Percentiles rank a stretch among this genome's conserved stretches.
Evolutionary conservation across 805 yeast genomes (phyloP).

Genomic region (Candida morakotiae): DNA sequence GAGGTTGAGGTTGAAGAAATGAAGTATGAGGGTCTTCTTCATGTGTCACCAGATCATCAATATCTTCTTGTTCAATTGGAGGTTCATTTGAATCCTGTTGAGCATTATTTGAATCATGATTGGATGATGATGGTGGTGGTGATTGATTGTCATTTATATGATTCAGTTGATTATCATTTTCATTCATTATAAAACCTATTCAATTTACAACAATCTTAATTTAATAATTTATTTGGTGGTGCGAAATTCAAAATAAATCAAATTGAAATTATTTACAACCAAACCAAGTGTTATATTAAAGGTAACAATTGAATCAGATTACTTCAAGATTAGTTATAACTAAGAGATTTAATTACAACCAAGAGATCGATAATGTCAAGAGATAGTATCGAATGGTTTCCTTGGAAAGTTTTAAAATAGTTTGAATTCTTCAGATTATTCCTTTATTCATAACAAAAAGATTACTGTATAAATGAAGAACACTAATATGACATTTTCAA

Average conservation of each 20-base stretch:
- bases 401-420: no score
- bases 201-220: neutral
- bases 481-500: no score
- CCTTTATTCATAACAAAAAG: no score
- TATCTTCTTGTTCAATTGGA: neutral
- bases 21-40: constrained; percentile 12
- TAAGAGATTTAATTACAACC: no score
- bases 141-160: neutral
- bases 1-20: constrained; percentile 7
- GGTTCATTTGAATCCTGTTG: neutral
- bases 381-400: no score
- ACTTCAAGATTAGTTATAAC: no score
- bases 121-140: neutral
- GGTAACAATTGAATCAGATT: no score
- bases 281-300: no score
- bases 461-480: no score
- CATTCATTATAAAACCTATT: constrained; percentile 2
- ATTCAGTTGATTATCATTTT: constrained; percentile 1
- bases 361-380: no score
- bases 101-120: neutral
- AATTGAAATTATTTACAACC: no score
- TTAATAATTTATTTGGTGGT: neutral
- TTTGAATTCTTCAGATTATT: no score
- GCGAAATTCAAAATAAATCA: neutral
- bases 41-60: constrained; percentile 6